Conservation (phyloP, 306 rosid genomes). For the Coriaria nepalensis region DNA sequence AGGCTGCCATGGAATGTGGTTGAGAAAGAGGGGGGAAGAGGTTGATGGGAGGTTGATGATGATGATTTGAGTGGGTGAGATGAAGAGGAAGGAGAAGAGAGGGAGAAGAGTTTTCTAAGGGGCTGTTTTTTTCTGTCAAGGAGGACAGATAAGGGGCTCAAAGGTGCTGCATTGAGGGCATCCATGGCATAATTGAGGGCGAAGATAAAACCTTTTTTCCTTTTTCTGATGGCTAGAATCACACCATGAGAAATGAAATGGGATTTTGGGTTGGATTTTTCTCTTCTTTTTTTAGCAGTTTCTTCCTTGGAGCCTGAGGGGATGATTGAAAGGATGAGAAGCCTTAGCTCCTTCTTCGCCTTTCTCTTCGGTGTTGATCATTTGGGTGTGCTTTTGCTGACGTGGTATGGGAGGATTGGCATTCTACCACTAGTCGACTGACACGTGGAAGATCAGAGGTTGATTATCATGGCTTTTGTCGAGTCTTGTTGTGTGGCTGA, state of each 20-base stretch:
- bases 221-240: constrained; percentile 17
- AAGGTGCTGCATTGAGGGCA: constrained; percentile 78
- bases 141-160: constrained; percentile 69
- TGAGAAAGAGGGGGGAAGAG: constrained; percentile 19
- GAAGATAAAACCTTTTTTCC: neutral
- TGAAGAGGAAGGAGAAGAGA: constrained; percentile 20
- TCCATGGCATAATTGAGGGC: constrained; percentile 69
- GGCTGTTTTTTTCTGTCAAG: constrained; percentile 45
- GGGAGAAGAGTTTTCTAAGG: constrained; percentile 28
- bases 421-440: constrained; percentile 6
- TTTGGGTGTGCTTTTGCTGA: constrained; percentile 20
- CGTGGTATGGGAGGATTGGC: constrained; percentile 23
- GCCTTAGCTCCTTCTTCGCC: constrained; percentile 21
- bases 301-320: neutral
- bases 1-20: constrained; percentile 36
- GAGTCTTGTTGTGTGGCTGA: constrained; percentile 31
- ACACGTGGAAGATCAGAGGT: constrained; percentile 31
- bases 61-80: constrained; percentile 31
- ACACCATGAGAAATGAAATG: constrained; percentile 12
- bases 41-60: constrained; percentile 23
- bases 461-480: constrained; percentile 5
- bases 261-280: constrained; percentile 13
- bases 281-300: neutral
- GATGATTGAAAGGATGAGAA: constrained; percentile 20
- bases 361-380: constrained; percentile 8